Evolutionary conservation across 2,329 filamentous ascomycete genomes (phyloP).

Genomic region (Stagonosporopsis tanaceti): DNA sequence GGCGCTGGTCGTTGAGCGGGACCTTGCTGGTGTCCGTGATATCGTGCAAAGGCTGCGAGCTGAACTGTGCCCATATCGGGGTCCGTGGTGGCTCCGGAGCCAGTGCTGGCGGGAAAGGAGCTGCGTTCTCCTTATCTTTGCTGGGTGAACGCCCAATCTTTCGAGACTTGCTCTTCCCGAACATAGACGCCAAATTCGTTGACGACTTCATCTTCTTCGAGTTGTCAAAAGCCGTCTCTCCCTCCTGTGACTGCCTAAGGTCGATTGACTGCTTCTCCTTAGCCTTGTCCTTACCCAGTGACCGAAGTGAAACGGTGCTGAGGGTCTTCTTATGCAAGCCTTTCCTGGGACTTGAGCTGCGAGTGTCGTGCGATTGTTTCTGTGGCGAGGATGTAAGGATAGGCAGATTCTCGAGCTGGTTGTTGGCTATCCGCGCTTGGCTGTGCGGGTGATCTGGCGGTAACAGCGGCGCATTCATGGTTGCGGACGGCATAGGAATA

Average conservation of each 20-base stretch:
- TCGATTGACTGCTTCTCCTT: conserved; percentile 45
- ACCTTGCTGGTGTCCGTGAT: conserved; percentile 51
- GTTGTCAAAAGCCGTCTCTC: conserved; percentile 47
- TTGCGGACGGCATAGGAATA: conserved; percentile 31
- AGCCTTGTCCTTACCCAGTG: conserved; percentile 55
- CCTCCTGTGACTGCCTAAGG: conserved; percentile 35
- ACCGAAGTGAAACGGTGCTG: conserved; percentile 62
- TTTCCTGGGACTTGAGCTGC: conserved; percentile 44
- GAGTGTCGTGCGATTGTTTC: conserved; percentile 50
- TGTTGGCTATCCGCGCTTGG: conserved; percentile 36
- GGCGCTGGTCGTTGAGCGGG: conserved; percentile 54
- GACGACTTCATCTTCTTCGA: conserved; percentile 81
- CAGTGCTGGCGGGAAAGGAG: conserved; percentile 61
- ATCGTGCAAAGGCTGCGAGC: conserved; percentile 48
- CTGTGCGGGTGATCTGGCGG: conserved; percentile 60
- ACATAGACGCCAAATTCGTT: conserved; percentile 79
- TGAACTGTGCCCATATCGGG: conserved; percentile 84
- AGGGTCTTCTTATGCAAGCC: conserved; percentile 62
- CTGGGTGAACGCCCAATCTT: conserved; percentile 59
- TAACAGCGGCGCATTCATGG: conserved; percentile 52
- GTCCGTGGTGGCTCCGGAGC: conserved; percentile 57
- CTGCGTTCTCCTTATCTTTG: conserved; percentile 79
- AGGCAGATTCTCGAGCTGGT: conserved; percentile 38
- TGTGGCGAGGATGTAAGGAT: conserved; percentile 42
- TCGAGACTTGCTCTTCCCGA: conserved; percentile 76